phyloP scores from a whole-genome alignment of 1,284 basidiomycete genomes.

The Kalmanozyma brasiliensis region DNA sequence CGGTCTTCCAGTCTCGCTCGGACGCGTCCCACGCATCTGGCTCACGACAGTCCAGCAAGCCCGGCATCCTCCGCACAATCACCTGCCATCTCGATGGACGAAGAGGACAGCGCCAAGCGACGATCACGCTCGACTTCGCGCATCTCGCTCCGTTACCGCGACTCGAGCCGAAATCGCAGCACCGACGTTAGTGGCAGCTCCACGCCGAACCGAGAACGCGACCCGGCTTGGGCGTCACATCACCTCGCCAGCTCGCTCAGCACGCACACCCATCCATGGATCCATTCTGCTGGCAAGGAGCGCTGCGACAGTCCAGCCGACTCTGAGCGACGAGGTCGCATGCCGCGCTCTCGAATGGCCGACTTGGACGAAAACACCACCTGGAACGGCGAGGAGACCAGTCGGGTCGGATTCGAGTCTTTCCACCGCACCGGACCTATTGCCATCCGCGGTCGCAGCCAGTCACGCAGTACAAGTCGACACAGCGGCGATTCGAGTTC shows the following conservation, averaged over 20 bases:
- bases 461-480: conserved; percentile 48
- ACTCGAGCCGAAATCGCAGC: conserved; percentile 43
- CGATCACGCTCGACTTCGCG: conserved; percentile 45
- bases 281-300: conserved; percentile 13
- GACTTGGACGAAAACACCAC: conserved; percentile 51
- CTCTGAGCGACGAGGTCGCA: conserved; percentile 40
- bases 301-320: conserved; percentile 48
- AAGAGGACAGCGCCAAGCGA: conserved; percentile 11
- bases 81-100: conserved; percentile 17
- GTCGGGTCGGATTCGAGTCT: conserved; percentile 10
- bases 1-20: conserved; percentile 45
- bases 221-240: conserved; percentile 27
- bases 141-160: conserved; percentile 25
- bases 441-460: conserved; percentile 38
- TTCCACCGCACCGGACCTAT: conserved; percentile 23
- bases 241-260: conserved; percentile 22
- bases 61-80: conserved; percentile 17
- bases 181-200: conserved; percentile 37
- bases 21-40: conserved; percentile 21
- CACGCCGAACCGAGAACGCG: conserved; percentile 41
- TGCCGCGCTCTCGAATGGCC: conserved; percentile 39
- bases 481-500: conserved; percentile 38
- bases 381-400: conserved; percentile 38
- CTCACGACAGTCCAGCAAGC: conserved; percentile 20
- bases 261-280: conserved; percentile 21